Evolutionary conservation across 2,329 filamentous ascomycete genomes (phyloP).

Genomic region (Emmonsiellopsis sp.): DNA sequence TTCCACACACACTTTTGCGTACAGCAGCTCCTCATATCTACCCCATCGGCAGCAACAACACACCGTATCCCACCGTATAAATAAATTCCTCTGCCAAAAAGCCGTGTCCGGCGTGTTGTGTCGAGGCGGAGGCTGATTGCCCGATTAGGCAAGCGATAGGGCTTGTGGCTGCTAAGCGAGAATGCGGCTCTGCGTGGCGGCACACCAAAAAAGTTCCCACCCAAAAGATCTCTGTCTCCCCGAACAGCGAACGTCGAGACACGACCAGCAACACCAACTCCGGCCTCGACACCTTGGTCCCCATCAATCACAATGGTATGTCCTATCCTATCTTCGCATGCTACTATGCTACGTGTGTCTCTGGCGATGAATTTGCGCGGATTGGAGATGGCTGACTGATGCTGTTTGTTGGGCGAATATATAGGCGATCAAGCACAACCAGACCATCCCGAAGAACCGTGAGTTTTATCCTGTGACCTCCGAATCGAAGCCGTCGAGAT

Average conservation of each 20-base stretch:
- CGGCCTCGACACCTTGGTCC: constrained; percentile 37
- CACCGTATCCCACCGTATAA: too few species aligned
- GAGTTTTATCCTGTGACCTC: constrained; percentile 31
- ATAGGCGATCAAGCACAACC: constrained; percentile 99
- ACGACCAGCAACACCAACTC: constrained; percentile 38
- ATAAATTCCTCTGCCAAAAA: too few species aligned
- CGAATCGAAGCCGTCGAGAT: not conserved
- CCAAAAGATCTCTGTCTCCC: constrained; percentile 23
- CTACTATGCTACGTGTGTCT: not conserved
- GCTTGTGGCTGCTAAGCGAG: constrained; percentile 33
- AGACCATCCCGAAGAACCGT: constrained; percentile 96
- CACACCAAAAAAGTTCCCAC: constrained; percentile 35
- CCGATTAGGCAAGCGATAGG: constrained; percentile 13
- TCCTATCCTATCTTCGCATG: constrained; percentile 10
- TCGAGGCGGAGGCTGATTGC: not conserved
- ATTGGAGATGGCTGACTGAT: constrained; percentile 14
- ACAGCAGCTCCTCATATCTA: too few species aligned
- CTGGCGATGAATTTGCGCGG: not conserved
- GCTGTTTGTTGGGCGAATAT: constrained; percentile 6
- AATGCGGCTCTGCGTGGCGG: constrained; percentile 25
- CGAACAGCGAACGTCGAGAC: constrained; percentile 30
- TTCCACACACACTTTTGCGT: too few species aligned
- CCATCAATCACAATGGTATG: constrained; percentile 45
- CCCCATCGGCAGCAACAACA: too few species aligned
- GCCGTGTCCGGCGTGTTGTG: not conserved